Base-by-base conservation (phyloP, 2,329 filamentous ascomycete species). In the Seiridium cupressi region DNA sequence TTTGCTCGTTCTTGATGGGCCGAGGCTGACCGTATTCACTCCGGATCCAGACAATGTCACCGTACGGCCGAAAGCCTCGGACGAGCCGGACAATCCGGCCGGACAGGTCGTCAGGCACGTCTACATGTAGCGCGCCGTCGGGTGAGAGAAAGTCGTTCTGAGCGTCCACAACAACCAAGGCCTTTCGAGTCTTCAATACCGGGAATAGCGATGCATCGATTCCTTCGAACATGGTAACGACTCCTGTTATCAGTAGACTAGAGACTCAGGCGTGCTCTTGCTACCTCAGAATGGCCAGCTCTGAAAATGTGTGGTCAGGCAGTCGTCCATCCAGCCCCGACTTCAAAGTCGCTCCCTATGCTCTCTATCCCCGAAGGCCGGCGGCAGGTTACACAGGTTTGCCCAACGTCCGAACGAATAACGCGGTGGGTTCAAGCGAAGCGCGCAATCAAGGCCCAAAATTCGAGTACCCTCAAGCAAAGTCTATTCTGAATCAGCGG, bases 81-180 rank as follows among this genome's bases (percentile, higher is more conserved):
- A 89, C 87, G 2, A 98, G 79, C 5, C 82, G 75, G 26, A 87
- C 77, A 47, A 93, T 84, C 35, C 85, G 86, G 44, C 89, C 81
- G 49, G 95, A 73, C 63, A 93, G 91, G 8, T 85, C 84, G 3
- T 83, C 75, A 3, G 87, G 86, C 48, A 85, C 82, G 42, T 79
- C 78, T 55, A 93, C 85, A 10, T 87, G 83, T 26, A 97, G 76
- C 34, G 87, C 84, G 58, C 91, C 90, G 55, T 86, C 81, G 1
- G 84, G 76, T 5, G 86, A 81, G 60, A 96, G 77, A 69, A 98
- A 97, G 73, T 97, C 94, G 68, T 96, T 92, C 71, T 98, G 95
- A 42, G 96, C 85, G 69, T 97, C 94, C 64, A 97, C 82, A 18
- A 96, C 78, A 26, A 98, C 79, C 48, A 99, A 81, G 1, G 92